Evolutionary conservation across 441 rosid genomes (phyloP), one percentile per base, ranked within the genome.

Genomic region (Corymbia citriodora): DNA sequence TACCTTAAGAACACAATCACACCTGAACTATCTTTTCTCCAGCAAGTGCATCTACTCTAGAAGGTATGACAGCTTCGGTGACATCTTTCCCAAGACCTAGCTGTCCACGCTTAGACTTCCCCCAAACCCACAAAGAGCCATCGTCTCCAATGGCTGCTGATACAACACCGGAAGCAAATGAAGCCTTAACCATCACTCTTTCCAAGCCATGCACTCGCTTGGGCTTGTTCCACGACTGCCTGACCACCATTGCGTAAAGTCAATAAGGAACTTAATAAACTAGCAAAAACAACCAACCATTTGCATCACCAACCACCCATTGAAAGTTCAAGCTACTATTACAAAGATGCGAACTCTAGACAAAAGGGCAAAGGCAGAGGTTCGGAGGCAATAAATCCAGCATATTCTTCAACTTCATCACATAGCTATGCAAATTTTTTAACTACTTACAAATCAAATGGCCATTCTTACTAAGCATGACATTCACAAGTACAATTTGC

Each of bases 101-200:
- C 93, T 97, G 99, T 59, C 99, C 99, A 23, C 99, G 95, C 94
- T 96, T 98, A 61, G 99, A 98, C 92, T 92, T 96, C 16, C 99
- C 99, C 99, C 99, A 98, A 27, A 96, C 97, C 99, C 99, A 98
- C 93, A 98, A 90, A 50, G 98, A 97, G 53, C 98, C 98, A 89
- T 97, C 97, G 65, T 93, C 93, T 89, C 95, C 98, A 40, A 97
- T 93, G 74, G 96, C 98, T 0, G 98, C 95, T 88, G 99, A 97
- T 87, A 96, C 89, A 87, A 97, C 99, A 57, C 98, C 99, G 86
- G 99, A 97, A n/a, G 99, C 99, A 94, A 92, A 97, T 45, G 97
- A 96, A 31, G 94, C 89, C 57, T 92, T 45, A 70, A 95, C 97
- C 55, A 68, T 94, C 72, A 96, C 96, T 49, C 90, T 82, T 91